Evolutionary conservation across 1,284 basidiomycete species (phyloP), one percentile per base, ranked within the genome.

Genomic region (Fomitopsis pinicola): DNA sequence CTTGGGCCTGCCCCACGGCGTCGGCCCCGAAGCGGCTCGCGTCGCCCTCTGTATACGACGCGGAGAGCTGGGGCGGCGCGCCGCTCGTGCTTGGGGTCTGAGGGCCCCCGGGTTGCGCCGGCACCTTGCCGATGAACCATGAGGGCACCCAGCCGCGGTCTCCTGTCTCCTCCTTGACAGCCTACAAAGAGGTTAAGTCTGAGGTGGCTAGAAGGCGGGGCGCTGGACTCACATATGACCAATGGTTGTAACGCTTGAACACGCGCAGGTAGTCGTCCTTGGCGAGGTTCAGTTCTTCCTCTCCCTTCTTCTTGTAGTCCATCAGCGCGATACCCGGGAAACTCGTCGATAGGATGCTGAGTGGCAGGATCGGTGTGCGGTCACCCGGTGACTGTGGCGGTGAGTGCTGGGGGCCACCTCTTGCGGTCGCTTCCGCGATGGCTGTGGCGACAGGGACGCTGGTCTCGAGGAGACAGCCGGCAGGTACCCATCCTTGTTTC

Each of bases 221-320:
- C 42, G 36, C 60, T 55, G n/a, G 40, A 36, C 85, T 62, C 67
- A 90, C 89, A 76, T 95, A 95, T 75, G 90, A 94, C 94, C 95
- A 97, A 78, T 97, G 94, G 67, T 97, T 97, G 75, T 98, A 98
- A 69, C 93, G 86, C 80, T 98, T 99, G 79, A 98, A 98, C 53
- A 99, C 96, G 63, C 94, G 81, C 63, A 99, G 72, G 19, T 84
- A 79, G 71, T 97, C 94, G 66, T 94, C 94, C 72, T 95, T 96
- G 59, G 82, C 82, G 45, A 98, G 77, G 66, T 91, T 87, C 65
- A 98, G 77, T 74, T 97, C 95, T 68, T 96, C 95, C 7, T 92
- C 90, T 9, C 92, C 92, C 69, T 93, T 93, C 74, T 91, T 90
- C 73, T 86, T 85, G 75, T 97, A 98, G 68, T 97, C 94, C 94